Percentiles rank a stretch among this genome's conserved stretches.
Conservation (phyloP, 768 basidiomycete genomes). For the Leucocoprinus sp. region DNA sequence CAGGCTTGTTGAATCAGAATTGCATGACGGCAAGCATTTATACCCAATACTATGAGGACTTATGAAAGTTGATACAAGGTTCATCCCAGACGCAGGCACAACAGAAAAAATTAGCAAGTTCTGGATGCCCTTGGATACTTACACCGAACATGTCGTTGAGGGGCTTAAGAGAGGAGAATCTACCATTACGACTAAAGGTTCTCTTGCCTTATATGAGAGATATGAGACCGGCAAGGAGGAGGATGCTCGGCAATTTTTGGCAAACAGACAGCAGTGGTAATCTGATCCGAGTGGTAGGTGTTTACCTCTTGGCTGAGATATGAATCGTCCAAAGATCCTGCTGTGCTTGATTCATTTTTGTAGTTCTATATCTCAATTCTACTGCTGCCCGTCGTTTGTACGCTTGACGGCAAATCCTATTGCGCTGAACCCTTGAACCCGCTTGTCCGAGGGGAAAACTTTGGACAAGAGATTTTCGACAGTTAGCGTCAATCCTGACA, state of each 20-base stretch:
- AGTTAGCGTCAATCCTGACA: no score
- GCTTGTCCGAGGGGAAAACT: no score
- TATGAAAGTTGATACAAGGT: background rate
- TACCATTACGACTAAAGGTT: conserved; percentile 17
- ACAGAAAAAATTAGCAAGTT: conserved; percentile 33
- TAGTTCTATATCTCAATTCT: no score
- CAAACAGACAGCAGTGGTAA: conserved; percentile 10
- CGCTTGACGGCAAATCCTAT: no score
- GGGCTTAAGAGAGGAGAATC: conserved; percentile 18
- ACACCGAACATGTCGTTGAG: conserved; percentile 24
- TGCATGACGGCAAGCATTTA: conserved; percentile 42
- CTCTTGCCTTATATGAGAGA: conserved; percentile 16
- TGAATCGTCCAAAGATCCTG: no score
- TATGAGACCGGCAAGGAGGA: conserved; percentile 23
- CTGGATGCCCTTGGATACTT: conserved; percentile 43
- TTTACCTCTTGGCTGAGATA: no score
- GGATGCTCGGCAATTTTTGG: conserved; percentile 3
- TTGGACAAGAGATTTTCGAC: no score
- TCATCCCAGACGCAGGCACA: conserved; percentile 36
- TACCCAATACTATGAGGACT: background rate
- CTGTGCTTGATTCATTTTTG: no score
- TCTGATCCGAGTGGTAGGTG: background rate
- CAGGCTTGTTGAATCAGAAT: conserved; percentile 50
- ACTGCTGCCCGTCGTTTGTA: no score
- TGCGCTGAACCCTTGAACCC: no score